These are phyloP conservation scores for Linum lewisii DNA, from an alignment of 345 rosid genomes.

Conservation along the genomic window DNA sequence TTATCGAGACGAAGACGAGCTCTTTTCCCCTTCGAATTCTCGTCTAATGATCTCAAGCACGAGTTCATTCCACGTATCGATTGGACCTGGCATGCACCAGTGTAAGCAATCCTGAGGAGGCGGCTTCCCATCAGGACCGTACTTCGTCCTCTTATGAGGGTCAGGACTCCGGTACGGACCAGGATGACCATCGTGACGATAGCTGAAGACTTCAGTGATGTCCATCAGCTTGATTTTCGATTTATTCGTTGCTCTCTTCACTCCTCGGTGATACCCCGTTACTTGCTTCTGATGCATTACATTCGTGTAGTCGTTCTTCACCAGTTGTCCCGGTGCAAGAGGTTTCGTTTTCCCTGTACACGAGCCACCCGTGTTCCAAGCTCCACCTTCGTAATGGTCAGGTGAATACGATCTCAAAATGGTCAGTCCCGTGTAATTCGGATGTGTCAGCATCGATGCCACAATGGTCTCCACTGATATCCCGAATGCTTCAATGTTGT, in stretches of 20 bases:
- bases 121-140: constrained; percentile 73
- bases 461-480: constrained; percentile 78
- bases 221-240: constrained; percentile 74
- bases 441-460: constrained; percentile 54
- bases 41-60: constrained; percentile 70
- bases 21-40: constrained; percentile 39
- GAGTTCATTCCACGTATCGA: constrained; percentile 90
- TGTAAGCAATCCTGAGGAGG: constrained; percentile 97
- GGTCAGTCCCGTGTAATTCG: constrained; percentile 68
- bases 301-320: constrained; percentile 69
- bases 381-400: constrained; percentile 95
- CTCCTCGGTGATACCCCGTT: constrained; percentile 45
- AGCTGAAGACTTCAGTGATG: constrained; percentile 65
- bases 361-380: constrained; percentile 97
- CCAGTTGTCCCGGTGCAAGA: constrained; percentile 43
- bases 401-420: constrained; percentile 83
- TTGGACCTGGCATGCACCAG: constrained; percentile 99
- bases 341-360: constrained; percentile 87
- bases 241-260: constrained; percentile 29
- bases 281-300: constrained; percentile 81
- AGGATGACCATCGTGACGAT: constrained; percentile 96
- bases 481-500: constrained; percentile 76
- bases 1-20: constrained; percentile 8
- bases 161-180: constrained; percentile 85
- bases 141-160: constrained; percentile 73